Percentiles rank a stretch among this genome's conserved stretches.
Evolutionary conservation across 169 alveolate genomes (phyloP).

Genomic region (Cyclospora cayetanensis): DNA sequence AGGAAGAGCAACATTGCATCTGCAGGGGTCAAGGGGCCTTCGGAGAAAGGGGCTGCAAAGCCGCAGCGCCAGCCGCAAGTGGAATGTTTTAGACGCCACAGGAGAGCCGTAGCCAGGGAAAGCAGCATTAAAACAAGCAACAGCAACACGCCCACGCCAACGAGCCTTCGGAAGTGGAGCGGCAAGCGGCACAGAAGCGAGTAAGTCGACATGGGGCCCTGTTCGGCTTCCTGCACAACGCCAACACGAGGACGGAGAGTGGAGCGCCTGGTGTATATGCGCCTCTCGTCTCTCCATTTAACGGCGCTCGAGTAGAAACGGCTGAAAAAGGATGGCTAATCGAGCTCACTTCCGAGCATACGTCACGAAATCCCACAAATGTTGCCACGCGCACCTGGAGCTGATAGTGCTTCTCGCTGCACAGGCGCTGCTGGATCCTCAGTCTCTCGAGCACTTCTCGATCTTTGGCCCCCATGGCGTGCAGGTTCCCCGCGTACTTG

Average conservation of each 20-base stretch:
- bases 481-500: conserved; percentile 25
- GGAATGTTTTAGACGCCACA: conserved; percentile 6
- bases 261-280: too few relatives aligned
- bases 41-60: conserved; percentile 29
- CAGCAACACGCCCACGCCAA: conserved; percentile 18
- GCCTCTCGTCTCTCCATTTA: too few relatives aligned
- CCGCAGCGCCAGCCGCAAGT: conserved; percentile 63
- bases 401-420: conserved; percentile 25
- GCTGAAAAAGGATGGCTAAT: neutral
- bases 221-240: conserved; percentile 28
- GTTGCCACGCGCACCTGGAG: neutral
- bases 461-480: neutral
- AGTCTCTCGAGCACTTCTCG: neutral
- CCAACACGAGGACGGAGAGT: too few relatives aligned
- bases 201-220: conserved; percentile 12
- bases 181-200: conserved; percentile 37
- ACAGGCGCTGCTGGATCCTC: conserved; percentile 27
- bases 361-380: too few relatives aligned
- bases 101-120: conserved; percentile 21
- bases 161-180: conserved; percentile 15
- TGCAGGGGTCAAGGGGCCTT: conserved; percentile 48
- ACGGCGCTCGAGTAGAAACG: too few relatives aligned
- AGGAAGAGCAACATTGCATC: conserved; percentile 16
- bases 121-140: neutral
- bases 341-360: neutral